Percentiles rank a stretch among this genome's conserved stretches.
Evolutionary conservation across 495 filamentous ascomycete genomes (phyloP).

Genomic region (Penicillium bialowiezense): DNA sequence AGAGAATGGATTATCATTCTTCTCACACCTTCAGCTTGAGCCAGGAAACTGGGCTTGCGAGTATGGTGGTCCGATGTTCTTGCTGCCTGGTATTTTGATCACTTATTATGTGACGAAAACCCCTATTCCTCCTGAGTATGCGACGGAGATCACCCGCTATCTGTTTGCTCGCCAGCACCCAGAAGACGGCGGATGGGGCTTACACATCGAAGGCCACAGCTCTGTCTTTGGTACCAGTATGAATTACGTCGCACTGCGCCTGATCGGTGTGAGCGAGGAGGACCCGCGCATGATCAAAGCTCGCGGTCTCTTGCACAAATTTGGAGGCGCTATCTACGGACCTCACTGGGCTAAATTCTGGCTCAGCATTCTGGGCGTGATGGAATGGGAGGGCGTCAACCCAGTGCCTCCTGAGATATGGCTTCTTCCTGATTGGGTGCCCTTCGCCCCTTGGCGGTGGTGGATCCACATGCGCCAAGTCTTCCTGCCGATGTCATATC

Average conservation of each 20-base stretch:
- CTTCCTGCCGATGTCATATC: slow-evolving; percentile 85
- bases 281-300: slow-evolving; percentile 86
- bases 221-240: slow-evolving; percentile 85
- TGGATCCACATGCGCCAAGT: slow-evolving; percentile 97
- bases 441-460: slow-evolving; percentile 94
- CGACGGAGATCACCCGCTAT: slow-evolving; percentile 90
- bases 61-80: slow-evolving; percentile 88
- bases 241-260: slow-evolving; percentile 82
- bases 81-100: slow-evolving; percentile 80
- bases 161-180: slow-evolving; percentile 83
- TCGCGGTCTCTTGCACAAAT: slow-evolving; percentile 72
- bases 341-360: slow-evolving; percentile 97
- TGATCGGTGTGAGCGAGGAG: slow-evolving; percentile 87
- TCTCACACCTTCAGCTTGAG: slow-evolving; percentile 82
- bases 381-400: slow-evolving; percentile 89
- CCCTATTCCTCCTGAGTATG: slow-evolving; percentile 74
- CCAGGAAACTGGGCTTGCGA: slow-evolving; percentile 96
- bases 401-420: slow-evolving; percentile 91
- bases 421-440: slow-evolving; percentile 92
- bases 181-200: slow-evolving; percentile 91
- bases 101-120: slow-evolving; percentile 91
- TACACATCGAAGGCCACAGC: slow-evolving; percentile 95
- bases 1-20: slow-evolving; percentile 83
- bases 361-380: slow-evolving; percentile 79
- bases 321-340: slow-evolving; percentile 79